Base-by-base conservation (phyloP, 2,329 filamentous ascomycete genomes). In the Curvularia sp. region DNA sequence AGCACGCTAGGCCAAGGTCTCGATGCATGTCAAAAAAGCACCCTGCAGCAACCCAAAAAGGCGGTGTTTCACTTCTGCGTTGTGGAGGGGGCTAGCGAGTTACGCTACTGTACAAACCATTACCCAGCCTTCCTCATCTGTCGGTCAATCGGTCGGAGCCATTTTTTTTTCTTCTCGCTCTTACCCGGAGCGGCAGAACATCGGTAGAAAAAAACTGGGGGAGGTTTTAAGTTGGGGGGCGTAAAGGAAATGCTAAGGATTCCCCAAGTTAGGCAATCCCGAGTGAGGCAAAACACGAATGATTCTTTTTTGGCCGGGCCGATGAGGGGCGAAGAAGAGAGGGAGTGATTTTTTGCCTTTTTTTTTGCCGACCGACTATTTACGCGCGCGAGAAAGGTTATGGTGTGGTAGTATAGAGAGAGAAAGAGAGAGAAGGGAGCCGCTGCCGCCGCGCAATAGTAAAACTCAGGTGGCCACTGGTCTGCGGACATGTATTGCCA, bases 71-170 rank as follows among this genome's bases (percentile, higher is more conserved):
- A 46, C 15, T 21, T 7, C 15, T 42, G 19, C 39, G 19, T 21
- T 42, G 39, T 19, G 38, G 19, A 6, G 19, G 9, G 18, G 38
- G 18, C 42, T 27, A 28, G 42, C 42, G 25, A 28, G 15, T 8
- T 7, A 19, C 25, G n/a, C 43, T 42, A 42, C 25, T 45, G 41
- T 43, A 25, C 13, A n/a, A 15, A 25, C 23, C 10, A 5, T 23
- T 9, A 19, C 8, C 39, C 10, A 23, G 15, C 21, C 15, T 5
- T 25, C 39, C 8, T 13, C 21, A 2, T 10, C 19, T 23, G 10
- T 30, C 43, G 43, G 27, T 46, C 25, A 15, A 46, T 46, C 43
- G n/a, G n/a, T 46, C 43, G 43, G 43, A 46, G 27, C n/a, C 12
- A 46, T 19, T 46, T 30, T 30, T 46, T 30, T 28, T 28, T 8